A percentile compares a stretch with the other conserved stretches of the same genome.
Evolutionary conservation across 1,284 basidiomycete genomes (phyloP).

Genomic region (Ceratobasidium papillatum): DNA sequence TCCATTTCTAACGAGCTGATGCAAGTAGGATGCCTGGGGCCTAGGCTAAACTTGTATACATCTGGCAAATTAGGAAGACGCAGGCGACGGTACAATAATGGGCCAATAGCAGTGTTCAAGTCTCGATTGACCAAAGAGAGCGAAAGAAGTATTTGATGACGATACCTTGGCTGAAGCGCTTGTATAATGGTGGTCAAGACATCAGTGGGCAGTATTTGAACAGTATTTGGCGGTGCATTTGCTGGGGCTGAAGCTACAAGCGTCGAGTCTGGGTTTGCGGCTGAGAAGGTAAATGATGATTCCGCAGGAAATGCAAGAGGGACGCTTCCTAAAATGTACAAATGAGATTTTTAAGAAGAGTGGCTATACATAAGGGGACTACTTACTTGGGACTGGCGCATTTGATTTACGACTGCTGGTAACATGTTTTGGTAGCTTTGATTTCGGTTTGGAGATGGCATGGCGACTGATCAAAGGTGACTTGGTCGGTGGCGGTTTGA

Average conservation of each 20-base stretch:
- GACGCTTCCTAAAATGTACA: background rate
- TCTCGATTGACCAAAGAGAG: constrained; percentile 22
- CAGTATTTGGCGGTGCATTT: background rate
- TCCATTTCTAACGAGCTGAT: constrained; percentile 23
- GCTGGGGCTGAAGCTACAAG: background rate
- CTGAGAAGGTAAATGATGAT: constrained; percentile 7
- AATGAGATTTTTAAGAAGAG: background rate
- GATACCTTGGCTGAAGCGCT: background rate
- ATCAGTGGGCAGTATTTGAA: constrained; percentile 25
- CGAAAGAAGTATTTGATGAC: background rate
- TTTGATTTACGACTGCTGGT: background rate
- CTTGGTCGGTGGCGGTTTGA: background rate
- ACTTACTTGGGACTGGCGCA: constrained; percentile 12
- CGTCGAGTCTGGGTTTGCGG: background rate
- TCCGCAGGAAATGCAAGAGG: constrained; percentile 25
- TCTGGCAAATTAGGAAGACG: constrained; percentile 12
- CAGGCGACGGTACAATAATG: constrained; percentile 13
- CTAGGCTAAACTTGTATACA: constrained; percentile 20
- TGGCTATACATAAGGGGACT: background rate
- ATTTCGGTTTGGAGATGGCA: background rate
- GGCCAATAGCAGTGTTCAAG: constrained; percentile 18
- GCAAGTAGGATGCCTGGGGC: constrained; percentile 3
- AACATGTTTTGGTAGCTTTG: background rate
- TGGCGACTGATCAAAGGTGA: background rate
- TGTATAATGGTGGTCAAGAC: constrained; percentile 6